Percentiles rank a stretch among this genome's conserved stretches.
These are phyloP conservation scores for Piedraia hortae DNA, from an alignment of 2,329 filamentous ascomycete species.

Conservation along the genomic window DNA sequence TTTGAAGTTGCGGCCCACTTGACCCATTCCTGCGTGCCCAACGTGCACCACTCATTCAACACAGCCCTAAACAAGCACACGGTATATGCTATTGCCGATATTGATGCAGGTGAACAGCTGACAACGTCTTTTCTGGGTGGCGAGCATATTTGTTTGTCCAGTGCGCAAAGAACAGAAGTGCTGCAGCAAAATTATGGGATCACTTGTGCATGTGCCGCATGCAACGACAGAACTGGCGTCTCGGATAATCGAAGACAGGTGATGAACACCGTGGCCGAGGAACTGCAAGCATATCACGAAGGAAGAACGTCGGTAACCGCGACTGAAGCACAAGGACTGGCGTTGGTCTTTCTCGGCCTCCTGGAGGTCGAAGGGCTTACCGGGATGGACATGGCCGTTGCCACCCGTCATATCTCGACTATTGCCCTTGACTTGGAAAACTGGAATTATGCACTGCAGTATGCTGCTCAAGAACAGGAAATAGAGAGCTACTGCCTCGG, in stretches of 20 bases:
- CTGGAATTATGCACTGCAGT: slow-evolving; percentile 4
- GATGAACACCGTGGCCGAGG: slow-evolving; percentile 1
- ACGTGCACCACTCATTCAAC: slow-evolving; percentile 5
- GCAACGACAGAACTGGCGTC: slow-evolving; percentile 4
- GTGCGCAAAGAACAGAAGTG: slow-evolving; percentile 3
- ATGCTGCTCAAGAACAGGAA: slow-evolving; percentile 6
- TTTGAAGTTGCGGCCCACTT: slow-evolving; percentile 4
- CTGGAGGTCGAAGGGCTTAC: slow-evolving; percentile 69
- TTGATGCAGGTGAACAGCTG: slow-evolving; percentile 5
- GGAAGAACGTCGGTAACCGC: too few relatives aligned
- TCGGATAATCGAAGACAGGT: slow-evolving; percentile 5
- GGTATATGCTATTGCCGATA: slow-evolving; percentile 6
- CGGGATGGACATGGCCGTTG: slow-evolving; percentile 5
- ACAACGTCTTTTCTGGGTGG: slow-evolving; percentile 4
- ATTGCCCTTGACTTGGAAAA: slow-evolving; percentile 3
- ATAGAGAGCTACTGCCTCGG: slow-evolving; percentile 9
- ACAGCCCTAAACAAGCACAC: slow-evolving; percentile 3
- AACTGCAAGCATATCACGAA: too few relatives aligned
- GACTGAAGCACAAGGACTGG: too few relatives aligned
- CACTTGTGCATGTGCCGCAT: slow-evolving; percentile 8
- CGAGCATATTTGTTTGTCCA: slow-evolving; percentile 1
- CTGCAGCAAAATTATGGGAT: slow-evolving; percentile 7
- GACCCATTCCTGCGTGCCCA: slow-evolving; percentile 8
- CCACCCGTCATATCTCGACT: slow-evolving; percentile 5
- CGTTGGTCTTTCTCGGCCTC: slow-evolving; percentile 42